A percentile compares a stretch with the other conserved stretches of the same genome.
These are phyloP conservation scores for Pelargonium fulgidum DNA, from an alignment of 441 rosid genomes.

Conservation along the genomic window DNA sequence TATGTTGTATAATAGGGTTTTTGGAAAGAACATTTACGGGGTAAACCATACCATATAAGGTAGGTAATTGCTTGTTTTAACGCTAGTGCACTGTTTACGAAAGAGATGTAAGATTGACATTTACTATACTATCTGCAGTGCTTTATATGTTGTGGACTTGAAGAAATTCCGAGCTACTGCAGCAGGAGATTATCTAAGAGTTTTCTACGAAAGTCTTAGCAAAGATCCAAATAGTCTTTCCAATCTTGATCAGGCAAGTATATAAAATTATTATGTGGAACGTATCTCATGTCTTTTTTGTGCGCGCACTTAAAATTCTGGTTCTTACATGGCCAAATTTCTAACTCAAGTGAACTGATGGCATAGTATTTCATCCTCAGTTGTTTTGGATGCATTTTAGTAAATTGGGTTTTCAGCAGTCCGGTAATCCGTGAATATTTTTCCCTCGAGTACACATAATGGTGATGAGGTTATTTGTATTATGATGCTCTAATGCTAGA, in stretches of 20 bases:
- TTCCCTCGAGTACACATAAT: too few species aligned
- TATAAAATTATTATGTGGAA: constrained; percentile 10
- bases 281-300: constrained; percentile 50
- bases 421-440: too few species aligned
- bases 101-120: constrained; percentile 23
- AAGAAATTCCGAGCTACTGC: constrained; percentile 90
- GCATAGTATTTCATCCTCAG: too few species aligned
- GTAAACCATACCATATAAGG: constrained; percentile 95
- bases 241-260: constrained; percentile 84
- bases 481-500: too few species aligned
- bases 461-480: too few species aligned
- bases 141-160: constrained; percentile 91
- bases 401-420: too few species aligned
- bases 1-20: constrained; percentile 59
- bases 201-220: constrained; percentile 94
- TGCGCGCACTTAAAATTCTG: constrained; percentile 90
- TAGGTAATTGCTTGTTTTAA: constrained; percentile 25
- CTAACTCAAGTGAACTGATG: too few species aligned
- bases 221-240: constrained; percentile 97
- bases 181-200: constrained; percentile 93
- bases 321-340: constrained; percentile 26
- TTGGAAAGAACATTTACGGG: constrained; percentile 95
- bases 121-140: constrained; percentile 45
- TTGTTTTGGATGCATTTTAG: too few species aligned
- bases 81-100: constrained; percentile 1